Conservation (phyloP, 2,329 filamentous ascomycete species). For the Cladosporium austrohemisphaericum region DNA sequence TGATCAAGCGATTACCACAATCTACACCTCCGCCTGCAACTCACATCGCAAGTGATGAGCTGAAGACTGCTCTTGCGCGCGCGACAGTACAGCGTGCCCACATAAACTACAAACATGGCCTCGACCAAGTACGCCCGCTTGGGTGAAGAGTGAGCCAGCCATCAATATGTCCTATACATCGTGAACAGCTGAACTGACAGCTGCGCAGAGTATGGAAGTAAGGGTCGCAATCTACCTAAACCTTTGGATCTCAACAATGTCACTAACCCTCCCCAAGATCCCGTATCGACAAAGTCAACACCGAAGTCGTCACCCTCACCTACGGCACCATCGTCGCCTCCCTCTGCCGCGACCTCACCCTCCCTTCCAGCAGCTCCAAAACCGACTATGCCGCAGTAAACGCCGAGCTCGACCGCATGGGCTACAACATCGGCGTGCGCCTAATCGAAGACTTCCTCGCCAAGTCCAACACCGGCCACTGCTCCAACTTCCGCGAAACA, state of each 20-base stretch:
- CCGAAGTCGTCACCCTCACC: constrained; percentile 92
- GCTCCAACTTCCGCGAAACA: constrained; percentile 89
- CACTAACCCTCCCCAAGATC: constrained; percentile 57
- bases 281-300: constrained; percentile 95
- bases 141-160: constrained; percentile 65
- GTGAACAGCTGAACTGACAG: constrained; percentile 30
- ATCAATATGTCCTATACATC: constrained; percentile 17
- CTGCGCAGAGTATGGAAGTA: constrained; percentile 82
- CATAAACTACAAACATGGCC: constrained; percentile 38
- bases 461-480: constrained; percentile 86
- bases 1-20: not conserved
- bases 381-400: constrained; percentile 93
- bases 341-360: constrained; percentile 81
- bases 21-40: not conserved
- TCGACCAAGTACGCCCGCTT: constrained; percentile 65
- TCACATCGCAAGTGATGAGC: constrained; percentile 24
- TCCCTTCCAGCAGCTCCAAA: constrained; percentile 47
- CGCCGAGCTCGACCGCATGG: constrained; percentile 97
- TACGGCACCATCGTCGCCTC: constrained; percentile 97
- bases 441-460: constrained; percentile 97
- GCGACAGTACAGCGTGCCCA: constrained; percentile 19
- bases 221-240: constrained; percentile 39
- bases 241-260: not conserved
- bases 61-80: constrained; percentile 22
- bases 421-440: constrained; percentile 94